Base-by-base conservation (phyloP, 179 eudicot genomes). In the Monotropa hypopitys region DNA sequence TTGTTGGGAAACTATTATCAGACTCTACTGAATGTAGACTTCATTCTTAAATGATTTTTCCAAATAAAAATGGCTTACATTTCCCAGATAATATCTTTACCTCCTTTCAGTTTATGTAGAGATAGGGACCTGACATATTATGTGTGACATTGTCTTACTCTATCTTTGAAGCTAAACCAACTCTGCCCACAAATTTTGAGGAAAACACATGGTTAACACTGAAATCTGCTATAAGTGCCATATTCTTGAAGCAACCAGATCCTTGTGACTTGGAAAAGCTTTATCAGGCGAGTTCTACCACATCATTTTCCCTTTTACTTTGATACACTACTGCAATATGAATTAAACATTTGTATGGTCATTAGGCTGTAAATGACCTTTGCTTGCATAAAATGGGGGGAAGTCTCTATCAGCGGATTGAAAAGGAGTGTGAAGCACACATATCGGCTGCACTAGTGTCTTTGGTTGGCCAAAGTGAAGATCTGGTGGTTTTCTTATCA, bases 361-460 rank as follows among this genome's bases (percentile, higher is more conserved):
- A 69, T 50, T 82, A 95, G 99, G 99, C 97, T 81, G 98, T 93
- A 70, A 90, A 89, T 82, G 94, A 93, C 82, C 94, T 95, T 81
- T 93, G 97, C 84, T 85, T 90, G 77, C 93, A 90, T 88, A 95
- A 95, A 80, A 88, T 95, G 99, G 98, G 94, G 50, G 95, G 91
- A 78, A 91, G 84, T 82, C 98, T 95, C 32, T 95, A 95, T 85
- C 89, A 88, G 56, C 88, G 91, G 57, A 95, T 95, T 71, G 98
- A 89, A 77, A 91, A 87, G 78, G 97, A 91, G 82, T 91, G 97
- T 83, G 99, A 95, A 79, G 83, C 86, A 76, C 94, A 90, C 77
- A 88, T 93, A 79, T 91, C 89, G 78, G 76, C 87, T 66, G 90
- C 86, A 47, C 84, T 95, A 51, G 89, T 78, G 45, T 88, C 98